Conservation (phyloP, 148 eudicot genomes). For the Nepenthes mirabilis region DNA sequence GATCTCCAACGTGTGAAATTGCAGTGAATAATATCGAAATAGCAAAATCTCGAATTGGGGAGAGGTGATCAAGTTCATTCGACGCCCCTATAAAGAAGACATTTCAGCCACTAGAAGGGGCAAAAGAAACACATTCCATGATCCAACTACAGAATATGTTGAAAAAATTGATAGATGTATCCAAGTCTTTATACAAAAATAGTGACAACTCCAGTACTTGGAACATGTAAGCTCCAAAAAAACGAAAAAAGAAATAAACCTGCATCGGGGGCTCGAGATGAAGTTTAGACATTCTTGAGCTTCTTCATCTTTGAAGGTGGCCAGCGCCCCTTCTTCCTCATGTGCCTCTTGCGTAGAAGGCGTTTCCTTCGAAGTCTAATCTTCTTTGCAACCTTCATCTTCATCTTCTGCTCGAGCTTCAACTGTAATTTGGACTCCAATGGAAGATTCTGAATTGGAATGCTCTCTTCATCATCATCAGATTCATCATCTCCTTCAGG, state of each 20-base stretch:
- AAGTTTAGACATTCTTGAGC: slow-evolving; percentile 63
- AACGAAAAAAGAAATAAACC: slow-evolving; percentile 7
- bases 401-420: slow-evolving; percentile 51
- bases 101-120: no score
- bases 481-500: slow-evolving; percentile 22
- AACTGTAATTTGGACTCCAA: slow-evolving; percentile 69
- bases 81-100: no score
- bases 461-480: slow-evolving; percentile 19
- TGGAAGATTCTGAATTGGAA: slow-evolving; percentile 57
- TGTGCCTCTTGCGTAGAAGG: slow-evolving; percentile 57
- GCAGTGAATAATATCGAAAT: no score
- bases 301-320: slow-evolving; percentile 97
- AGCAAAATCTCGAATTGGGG: no score
- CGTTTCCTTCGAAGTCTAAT: slow-evolving; percentile 64
- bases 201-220: not conserved
- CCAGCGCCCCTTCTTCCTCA: slow-evolving; percentile 97
- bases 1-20: no score
- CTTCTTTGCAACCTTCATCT: slow-evolving; percentile 81
- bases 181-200: no score
- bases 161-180: no score
- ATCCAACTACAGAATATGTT: no score
- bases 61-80: no score
- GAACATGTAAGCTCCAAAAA: not conserved
- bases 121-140: no score
- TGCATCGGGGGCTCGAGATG: slow-evolving; percentile 5